A percentile compares a stretch with the other conserved stretches of the same genome.
These are phyloP conservation scores for Deinandra increscens DNA, from an alignment of 129 eudicot genomes.

Conservation along the genomic window DNA sequence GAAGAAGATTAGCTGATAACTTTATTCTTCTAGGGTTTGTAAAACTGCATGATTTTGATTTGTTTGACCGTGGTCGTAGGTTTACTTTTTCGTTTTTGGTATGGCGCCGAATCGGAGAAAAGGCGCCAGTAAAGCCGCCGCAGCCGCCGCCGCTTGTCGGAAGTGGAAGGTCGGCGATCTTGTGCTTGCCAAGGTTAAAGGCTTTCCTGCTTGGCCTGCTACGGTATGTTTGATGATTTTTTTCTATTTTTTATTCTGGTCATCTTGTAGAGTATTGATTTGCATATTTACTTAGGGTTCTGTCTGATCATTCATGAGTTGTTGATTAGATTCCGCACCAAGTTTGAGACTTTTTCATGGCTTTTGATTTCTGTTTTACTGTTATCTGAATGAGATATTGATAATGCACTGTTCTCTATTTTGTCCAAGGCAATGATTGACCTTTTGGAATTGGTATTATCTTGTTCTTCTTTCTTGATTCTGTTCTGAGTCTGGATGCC, in stretches of 20 bases:
- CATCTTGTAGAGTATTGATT: background rate
- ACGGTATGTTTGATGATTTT: slow-evolving; percentile 49
- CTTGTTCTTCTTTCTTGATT: background rate
- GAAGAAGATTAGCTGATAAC: slow-evolving; percentile 20
- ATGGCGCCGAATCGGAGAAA: slow-evolving; percentile 94
- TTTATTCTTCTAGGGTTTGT: slow-evolving; percentile 7
- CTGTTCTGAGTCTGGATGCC: background rate
- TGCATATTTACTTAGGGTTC: slow-evolving; percentile 27
- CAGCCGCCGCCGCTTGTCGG: slow-evolving; percentile 75
- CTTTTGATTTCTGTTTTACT: background rate
- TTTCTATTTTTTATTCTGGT: background rate
- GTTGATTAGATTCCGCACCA: background rate
- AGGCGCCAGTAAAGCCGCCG: slow-evolving; percentile 74
- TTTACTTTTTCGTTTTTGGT: background rate
- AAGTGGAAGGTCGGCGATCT: slow-evolving; percentile 98
- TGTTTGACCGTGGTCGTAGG: slow-evolving; percentile 30
- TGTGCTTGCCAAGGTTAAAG: slow-evolving; percentile 93
- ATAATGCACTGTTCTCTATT: background rate
- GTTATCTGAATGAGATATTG: background rate
- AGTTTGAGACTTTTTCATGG: background rate
- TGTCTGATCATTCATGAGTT: background rate
- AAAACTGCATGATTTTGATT: slow-evolving; percentile 21
- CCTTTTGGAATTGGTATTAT: background rate
- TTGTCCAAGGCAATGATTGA: background rate
- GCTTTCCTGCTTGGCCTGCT: slow-evolving; percentile 99